Base-by-base conservation (phyloP, 2,329 filamentous ascomycete species). In the Nemania sp. region DNA sequence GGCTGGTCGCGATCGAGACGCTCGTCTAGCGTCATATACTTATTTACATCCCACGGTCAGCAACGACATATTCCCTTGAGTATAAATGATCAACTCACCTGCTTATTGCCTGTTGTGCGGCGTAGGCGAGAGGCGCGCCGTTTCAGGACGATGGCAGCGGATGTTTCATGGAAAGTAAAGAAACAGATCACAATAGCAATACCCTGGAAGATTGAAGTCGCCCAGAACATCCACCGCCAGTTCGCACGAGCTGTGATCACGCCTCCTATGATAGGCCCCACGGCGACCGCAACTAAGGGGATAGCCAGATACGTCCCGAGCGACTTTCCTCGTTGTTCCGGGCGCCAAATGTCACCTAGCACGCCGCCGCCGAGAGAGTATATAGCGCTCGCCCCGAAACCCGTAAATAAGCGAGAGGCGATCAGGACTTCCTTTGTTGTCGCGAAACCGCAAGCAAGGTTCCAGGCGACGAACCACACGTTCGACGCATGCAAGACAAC, bases 381-480 rank as follows among this genome's bases (percentile, higher is more conserved):
- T 1, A 75, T 71, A 2, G 73, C 70, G 40, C 74, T 76, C 0
- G 76, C 78, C 1, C 78, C 77, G 15, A 81, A 69, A 0, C 78
- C 78, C 3, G 77, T 71, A 1, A 81, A 57, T 36, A 81, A 76
- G 0, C 79, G 70, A 11, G 73, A 70, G 0, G 70, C 72, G 9
- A 80, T 75, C 2, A 81, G 63, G 6, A 72, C 41, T 5, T 68
- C 66, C 47, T 76, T 72, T 2, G 70, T 67, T 1, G 59, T 66
- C 4, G 77, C 66, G 46, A 75, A 74, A 3, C 75, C 72, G 52
- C 76, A 79, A 2, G 70, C 67, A 6, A 80, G 56, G 57, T 79
- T 79, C 73, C 79, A 80, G 33, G 74, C 52, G 2, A 82, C 64
- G 62, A 82, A 81, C 71, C 77, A 73, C 1, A 78, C 30, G 52